Percentiles rank a stretch among this genome's conserved stretches.
Conservation (phyloP, 225 moss, liverwort and hornwort genomes). For the Marchantia polymorpha region DNA sequence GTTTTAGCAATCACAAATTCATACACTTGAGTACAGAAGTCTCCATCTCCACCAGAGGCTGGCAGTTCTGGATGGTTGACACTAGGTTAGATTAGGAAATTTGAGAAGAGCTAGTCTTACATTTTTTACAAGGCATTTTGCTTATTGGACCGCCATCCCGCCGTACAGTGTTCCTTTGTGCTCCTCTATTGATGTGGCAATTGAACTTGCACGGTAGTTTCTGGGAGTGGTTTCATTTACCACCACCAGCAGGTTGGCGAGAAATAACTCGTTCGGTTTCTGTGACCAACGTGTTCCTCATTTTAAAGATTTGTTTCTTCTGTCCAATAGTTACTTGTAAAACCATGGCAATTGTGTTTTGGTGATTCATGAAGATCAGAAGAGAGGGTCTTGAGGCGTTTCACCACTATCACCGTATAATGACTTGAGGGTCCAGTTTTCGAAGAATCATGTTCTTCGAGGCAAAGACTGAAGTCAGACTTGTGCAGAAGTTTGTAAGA, state of each 20-base stretch:
- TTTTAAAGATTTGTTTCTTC: neutral
- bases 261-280: neutral
- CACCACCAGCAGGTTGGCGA: neutral
- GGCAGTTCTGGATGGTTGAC: constrained; percentile 5
- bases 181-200: neutral
- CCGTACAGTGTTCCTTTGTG: constrained; percentile 10
- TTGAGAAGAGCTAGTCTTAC: neutral
- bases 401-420: neutral
- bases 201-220: neutral
- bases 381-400: neutral
- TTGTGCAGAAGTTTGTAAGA: no score
- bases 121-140: constrained; percentile 3
- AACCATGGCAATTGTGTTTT: neutral
- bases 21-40: constrained; percentile 16
- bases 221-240: neutral
- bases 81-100: constrained; percentile 8
- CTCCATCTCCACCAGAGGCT: constrained; percentile 7
- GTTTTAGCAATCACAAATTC: constrained; percentile 16
- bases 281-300: neutral
- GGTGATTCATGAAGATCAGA: neutral
- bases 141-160: constrained; percentile 8
- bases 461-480: no score
- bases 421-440: neutral
- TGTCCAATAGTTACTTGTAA: neutral
- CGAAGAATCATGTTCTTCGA: no score